A percentile compares a stretch with the other conserved stretches of the same genome.
phyloP scores from a whole-genome alignment of 2,329 filamentous ascomycete species.

The Cyphellophora attinorum region DNA sequence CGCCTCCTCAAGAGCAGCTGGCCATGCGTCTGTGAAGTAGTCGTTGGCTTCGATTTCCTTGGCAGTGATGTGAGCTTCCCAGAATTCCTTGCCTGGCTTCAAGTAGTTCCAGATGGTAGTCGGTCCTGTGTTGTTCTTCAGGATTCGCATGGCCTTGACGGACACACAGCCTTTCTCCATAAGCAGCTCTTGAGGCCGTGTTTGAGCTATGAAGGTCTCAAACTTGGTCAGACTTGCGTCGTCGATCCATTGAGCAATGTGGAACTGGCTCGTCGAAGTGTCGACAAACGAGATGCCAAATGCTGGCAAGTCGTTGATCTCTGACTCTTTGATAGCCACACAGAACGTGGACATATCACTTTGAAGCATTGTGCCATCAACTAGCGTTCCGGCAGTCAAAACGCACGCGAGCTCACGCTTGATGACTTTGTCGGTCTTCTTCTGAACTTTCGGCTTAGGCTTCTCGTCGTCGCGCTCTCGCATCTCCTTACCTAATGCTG shows the following conservation, averaged over 20 bases:
- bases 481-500: conserved; percentile 94
- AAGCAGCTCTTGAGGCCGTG: conserved; percentile 74
- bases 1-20: conserved; percentile 59
- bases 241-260: conserved; percentile 82
- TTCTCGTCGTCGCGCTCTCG: conserved; percentile 69
- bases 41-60: conserved; percentile 70
- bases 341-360: conserved; percentile 97
- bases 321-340: conserved; percentile 78
- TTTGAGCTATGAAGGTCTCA: conserved; percentile 92
- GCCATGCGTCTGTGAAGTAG: conserved; percentile 80
- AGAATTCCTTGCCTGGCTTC: conserved; percentile 81
- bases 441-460: conserved; percentile 33
- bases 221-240: conserved; percentile 93
- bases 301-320: conserved; percentile 61
- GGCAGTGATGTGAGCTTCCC: conserved; percentile 71
- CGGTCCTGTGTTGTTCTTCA: conserved; percentile 90
- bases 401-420: conserved; percentile 83
- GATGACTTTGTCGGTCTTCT: conserved; percentile 85
- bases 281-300: conserved; percentile 95
- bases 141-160: conserved; percentile 77
- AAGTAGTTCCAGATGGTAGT: conserved; percentile 94
- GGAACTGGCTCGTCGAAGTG: conserved; percentile 91
- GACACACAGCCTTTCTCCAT: conserved; percentile 82
- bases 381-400: conserved; percentile 81
- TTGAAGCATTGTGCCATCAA: conserved; percentile 93